phyloP scores from a whole-genome alignment of 1,284 basidiomycete species.

The Austroboletus sp. region DNA sequence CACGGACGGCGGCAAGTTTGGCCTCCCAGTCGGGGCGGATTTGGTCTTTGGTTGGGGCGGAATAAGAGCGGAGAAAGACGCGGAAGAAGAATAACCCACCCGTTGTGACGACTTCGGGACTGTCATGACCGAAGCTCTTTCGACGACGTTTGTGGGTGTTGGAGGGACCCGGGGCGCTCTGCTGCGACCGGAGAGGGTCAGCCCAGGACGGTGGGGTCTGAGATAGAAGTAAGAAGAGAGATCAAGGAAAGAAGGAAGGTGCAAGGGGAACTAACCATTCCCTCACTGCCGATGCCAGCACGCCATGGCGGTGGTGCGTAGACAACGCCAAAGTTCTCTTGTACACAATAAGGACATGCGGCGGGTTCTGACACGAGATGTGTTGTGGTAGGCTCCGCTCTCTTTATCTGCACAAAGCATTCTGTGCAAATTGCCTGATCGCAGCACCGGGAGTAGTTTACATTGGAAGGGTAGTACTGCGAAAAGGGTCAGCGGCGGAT shows the following conservation, averaged over 20 bases:
- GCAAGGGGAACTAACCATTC: slow-evolving; percentile 42
- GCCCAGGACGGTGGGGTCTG: slow-evolving; percentile 39
- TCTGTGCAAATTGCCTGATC: slow-evolving; percentile 98
- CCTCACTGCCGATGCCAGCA: slow-evolving; percentile 65
- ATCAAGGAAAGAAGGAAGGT: slow-evolving; percentile 6
- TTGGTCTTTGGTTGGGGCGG: slow-evolving; percentile 53
- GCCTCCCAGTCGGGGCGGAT: slow-evolving; percentile 93
- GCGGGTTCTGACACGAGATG: slow-evolving; percentile 91
- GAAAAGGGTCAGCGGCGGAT: slow-evolving; percentile 23
- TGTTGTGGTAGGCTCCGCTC: slow-evolving; percentile 85
- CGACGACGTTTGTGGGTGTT: slow-evolving; percentile 65
- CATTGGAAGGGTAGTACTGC: slow-evolving; percentile 89
- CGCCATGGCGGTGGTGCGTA: slow-evolving; percentile 82
- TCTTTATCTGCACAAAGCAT: slow-evolving; percentile 98
- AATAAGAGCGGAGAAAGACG: slow-evolving; percentile 8
- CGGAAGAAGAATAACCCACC: slow-evolving; percentile 41
- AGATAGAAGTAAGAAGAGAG: slow-evolving; percentile 9
- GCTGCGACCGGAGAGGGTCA: slow-evolving; percentile 45
- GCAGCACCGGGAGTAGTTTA: slow-evolving; percentile 95
- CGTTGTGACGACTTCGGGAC: slow-evolving; percentile 84
- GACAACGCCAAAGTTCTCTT: slow-evolving; percentile 91
- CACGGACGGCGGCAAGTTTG: slow-evolving; percentile 82
- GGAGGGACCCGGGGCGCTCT: slow-evolving; percentile 30
- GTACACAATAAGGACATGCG: slow-evolving; percentile 94
- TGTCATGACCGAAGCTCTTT: slow-evolving; percentile 70